Percentiles rank a stretch among this genome's conserved stretches.
These are phyloP conservation scores for Claviceps sp. DNA, from an alignment of 2,329 filamentous ascomycete species.

Conservation along the genomic window DNA sequence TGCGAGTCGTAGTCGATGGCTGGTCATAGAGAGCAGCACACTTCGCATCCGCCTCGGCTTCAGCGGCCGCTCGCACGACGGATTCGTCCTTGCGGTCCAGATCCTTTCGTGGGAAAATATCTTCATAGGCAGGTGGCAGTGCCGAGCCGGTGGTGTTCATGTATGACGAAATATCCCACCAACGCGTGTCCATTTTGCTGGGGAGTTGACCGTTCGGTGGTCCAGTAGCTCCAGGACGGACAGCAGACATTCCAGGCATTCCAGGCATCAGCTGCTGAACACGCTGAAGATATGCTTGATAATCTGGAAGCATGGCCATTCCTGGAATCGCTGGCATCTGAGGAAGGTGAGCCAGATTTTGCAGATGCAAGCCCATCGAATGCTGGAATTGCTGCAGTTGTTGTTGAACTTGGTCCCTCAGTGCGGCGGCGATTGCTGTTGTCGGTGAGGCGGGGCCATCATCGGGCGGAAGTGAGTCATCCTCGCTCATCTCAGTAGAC, in stretches of 20 bases:
- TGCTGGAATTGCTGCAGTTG: conserved; percentile 70
- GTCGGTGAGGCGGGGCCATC: conserved; percentile 37
- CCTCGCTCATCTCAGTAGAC: conserved; percentile 21
- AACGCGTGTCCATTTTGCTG: conserved; percentile 38
- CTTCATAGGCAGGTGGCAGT: conserved; percentile 63
- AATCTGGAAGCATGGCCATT: conserved; percentile 54
- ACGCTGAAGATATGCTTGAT: conserved; percentile 54
- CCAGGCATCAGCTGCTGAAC: conserved; percentile 63
- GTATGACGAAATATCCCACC: conserved; percentile 54
- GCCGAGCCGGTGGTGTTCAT: conserved; percentile 30
- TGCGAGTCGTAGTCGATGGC: conserved; percentile 10
- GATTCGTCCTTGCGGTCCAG: conserved; percentile 43
- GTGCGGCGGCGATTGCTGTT: conserved; percentile 50
- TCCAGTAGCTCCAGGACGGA: conserved; percentile 39
- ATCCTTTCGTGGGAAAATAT: conserved; percentile 52
- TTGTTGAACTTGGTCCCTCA: conserved; percentile 59
- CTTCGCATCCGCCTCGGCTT: conserved; percentile 45
- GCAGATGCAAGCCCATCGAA: conserved; percentile 51
- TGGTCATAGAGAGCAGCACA: conserved; percentile 41
- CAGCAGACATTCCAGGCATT: conserved; percentile 41
- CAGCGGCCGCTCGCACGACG: conserved; percentile 43
- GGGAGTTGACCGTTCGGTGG: conserved; percentile 24
- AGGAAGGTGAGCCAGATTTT: conserved; percentile 37
- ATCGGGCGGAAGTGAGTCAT: conserved; percentile 22
- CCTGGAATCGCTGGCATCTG: conserved; percentile 42